Percentiles rank a stretch among this genome's conserved stretches.
phyloP scores from a whole-genome alignment of 1,139 yeast genomes.

The Pichia inconspicua region DNA sequence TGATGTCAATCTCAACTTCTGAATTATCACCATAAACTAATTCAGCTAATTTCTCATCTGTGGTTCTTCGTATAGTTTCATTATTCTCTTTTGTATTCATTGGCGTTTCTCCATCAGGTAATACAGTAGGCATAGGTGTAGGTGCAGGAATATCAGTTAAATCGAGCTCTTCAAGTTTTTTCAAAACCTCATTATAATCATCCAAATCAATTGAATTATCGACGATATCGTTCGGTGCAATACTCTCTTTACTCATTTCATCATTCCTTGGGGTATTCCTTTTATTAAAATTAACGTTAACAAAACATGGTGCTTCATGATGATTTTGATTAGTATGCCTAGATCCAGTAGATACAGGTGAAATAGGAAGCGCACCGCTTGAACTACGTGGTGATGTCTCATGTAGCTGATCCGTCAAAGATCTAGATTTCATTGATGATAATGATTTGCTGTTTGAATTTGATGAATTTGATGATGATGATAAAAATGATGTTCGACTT shows the following conservation, averaged over 20 bases:
- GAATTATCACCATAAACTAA: not conserved
- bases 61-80: not conserved
- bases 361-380: not conserved
- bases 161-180: not conserved
- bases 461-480: slow-evolving; percentile 7
- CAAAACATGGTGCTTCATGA: not conserved
- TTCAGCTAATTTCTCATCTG: not conserved
- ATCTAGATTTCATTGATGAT: not conserved
- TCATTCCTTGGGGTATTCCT: not conserved
- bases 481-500: slow-evolving; percentile 13
- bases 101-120: slow-evolving; percentile 10
- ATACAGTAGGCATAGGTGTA: slow-evolving; percentile 39
- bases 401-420: not conserved
- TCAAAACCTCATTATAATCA: not conserved
- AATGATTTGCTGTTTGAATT: not conserved
- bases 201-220: not conserved
- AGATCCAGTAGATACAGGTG: not conserved
- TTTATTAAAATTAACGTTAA: not conserved
- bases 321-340: not conserved
- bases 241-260: not conserved
- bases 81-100: not conserved
- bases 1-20: not conserved
- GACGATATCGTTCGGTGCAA: not conserved
- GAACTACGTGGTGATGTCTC: not conserved
- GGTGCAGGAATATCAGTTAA: slow-evolving; percentile 26